Base-by-base conservation (phyloP, 2,329 filamentous ascomycete species). In the Daldinia eschscholtzii region DNA sequence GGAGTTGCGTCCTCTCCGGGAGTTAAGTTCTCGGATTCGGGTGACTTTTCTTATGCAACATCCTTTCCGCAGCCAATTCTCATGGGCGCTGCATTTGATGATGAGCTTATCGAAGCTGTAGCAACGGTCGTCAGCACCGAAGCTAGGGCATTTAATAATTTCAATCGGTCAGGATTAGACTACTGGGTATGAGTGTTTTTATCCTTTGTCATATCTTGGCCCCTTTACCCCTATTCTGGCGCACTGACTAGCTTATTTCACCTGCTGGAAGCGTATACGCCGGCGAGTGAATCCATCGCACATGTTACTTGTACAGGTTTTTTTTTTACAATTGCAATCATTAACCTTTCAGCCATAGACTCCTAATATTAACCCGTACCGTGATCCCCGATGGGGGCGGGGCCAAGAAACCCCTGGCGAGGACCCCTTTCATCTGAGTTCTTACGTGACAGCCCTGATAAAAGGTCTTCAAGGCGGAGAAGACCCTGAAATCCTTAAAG, bases 1-100 rank as follows among this genome's bases (percentile, higher is more conserved):
- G 89, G 89, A 1, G 81, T 91, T 0, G 88, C 86, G 3, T 75
- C 73, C 6, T 83, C 83, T 12, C 85, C 85, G 0, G 88, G 87
- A 0, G 75, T 77, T 9, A 68, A n/a, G 15, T 77, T 77, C 60
- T 68, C 70, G 18, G 41, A 70, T 18, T 65, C 60, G 13, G 72
- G 70, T 4, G 64, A 76, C 42, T 78, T 74, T 61, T 74, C 73
- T 23, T 76, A 74, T 48, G 76, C 77, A 6, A 79, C 76, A 4
- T 76, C 75, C n/a, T 79, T 79, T 60, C 71, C 77, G 4, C 73
- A 74, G 37, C 76, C 77, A 9, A 77, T 79, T 44, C 64, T 75
- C 6, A 74, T 77, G 73, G 71, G 73, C 15, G 76, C 77, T 6
- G 73, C 77, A 1, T 78, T 79, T 41, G 76, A 79, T 42, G 77